Evolutionary conservation across 2,329 filamentous ascomycete genomes (phyloP).

Genomic region (Anisogramma anomala): DNA sequence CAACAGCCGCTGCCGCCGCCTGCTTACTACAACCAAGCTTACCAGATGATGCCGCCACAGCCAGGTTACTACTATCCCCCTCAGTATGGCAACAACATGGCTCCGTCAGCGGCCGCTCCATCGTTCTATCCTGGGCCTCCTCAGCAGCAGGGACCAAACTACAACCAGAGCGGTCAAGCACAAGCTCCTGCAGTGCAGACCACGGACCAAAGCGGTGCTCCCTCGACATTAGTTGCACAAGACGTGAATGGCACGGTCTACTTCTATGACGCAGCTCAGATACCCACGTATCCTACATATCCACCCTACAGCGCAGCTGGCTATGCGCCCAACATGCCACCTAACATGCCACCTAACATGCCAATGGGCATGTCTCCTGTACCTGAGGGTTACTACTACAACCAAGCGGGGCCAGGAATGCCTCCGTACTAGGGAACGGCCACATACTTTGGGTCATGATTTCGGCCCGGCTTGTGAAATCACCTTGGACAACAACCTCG

Average conservation of each 20-base stretch:
- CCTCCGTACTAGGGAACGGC: conserved; percentile 45
- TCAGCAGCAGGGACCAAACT: conserved; percentile 30
- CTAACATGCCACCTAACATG: conserved; percentile 55
- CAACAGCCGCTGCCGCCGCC: conserved; percentile 50
- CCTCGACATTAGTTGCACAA: conserved; percentile 57
- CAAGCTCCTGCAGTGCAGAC: conserved; percentile 25
- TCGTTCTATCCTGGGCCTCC: conserved; percentile 47
- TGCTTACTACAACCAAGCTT: conserved; percentile 46
- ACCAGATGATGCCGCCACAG: conserved; percentile 45
- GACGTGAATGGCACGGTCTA: conserved; percentile 95
- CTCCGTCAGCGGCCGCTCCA: conserved; percentile 30
- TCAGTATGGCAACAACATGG: conserved; percentile 33
- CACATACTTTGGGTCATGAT: conserved; percentile 15
- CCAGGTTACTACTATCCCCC: conserved; percentile 58
- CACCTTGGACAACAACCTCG: not conserved
- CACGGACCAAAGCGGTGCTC: conserved; percentile 39
- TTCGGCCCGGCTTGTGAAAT: not conserved
- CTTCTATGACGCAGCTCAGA: conserved; percentile 74
- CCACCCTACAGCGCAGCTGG: conserved; percentile 33
- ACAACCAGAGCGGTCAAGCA: conserved; percentile 32
- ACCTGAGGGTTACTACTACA: conserved; percentile 60
- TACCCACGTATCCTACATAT: conserved; percentile 43
- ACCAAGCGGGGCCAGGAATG: conserved; percentile 42
- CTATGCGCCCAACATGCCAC: conserved; percentile 50
- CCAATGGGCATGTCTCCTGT: conserved; percentile 54